phyloP scores from a whole-genome alignment of 768 basidiomycete genomes.

The Pleurotus djamor region DNA sequence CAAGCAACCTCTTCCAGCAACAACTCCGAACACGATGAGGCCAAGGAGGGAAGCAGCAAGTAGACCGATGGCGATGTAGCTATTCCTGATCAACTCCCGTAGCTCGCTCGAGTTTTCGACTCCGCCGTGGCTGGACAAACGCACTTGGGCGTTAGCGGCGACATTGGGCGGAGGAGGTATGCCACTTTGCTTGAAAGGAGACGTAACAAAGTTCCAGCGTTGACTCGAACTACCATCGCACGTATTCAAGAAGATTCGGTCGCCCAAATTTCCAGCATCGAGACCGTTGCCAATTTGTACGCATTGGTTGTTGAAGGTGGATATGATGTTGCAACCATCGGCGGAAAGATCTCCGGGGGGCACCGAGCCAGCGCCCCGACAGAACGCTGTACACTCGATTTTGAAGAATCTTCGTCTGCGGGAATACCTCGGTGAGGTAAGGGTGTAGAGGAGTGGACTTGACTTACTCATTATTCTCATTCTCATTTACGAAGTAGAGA shows the following conservation, averaged over 20 bases:
- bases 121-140: not conserved
- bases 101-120: not conserved
- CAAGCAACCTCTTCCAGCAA: not conserved
- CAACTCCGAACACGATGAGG: not conserved
- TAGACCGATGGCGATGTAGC: not conserved
- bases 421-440: no score
- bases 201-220: not conserved
- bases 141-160: not conserved
- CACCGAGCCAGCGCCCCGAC: not conserved
- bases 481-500: not conserved
- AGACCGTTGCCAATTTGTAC: not conserved
- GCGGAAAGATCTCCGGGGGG: not conserved
- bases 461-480: constrained; percentile 1
- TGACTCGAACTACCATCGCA: not conserved
- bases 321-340: constrained; percentile 1
- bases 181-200: not conserved
- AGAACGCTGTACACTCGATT: not conserved
- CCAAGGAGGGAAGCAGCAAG: not conserved
- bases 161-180: not conserved
- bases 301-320: not conserved
- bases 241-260: not conserved
- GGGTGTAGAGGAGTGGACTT: not conserved
- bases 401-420: not conserved
- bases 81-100: constrained; percentile 3
- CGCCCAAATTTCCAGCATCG: not conserved